Evolutionary conservation across 164 flowering plant species (phyloP), one percentile per base, ranked within the genome.

Genomic region (Sextonia rubra): DNA sequence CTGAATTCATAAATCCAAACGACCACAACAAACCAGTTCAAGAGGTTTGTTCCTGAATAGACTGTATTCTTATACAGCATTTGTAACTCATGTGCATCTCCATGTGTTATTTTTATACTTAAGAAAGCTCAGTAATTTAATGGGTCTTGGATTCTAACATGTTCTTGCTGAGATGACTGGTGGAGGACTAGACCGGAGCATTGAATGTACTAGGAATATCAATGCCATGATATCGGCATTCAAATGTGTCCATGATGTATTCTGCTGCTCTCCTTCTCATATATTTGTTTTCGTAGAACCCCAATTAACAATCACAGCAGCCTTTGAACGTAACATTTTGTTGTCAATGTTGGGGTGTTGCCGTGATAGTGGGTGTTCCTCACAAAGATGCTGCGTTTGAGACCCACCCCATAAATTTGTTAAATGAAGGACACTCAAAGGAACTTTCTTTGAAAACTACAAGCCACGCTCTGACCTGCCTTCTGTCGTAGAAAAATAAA

Each of bases 221-320:
- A 60, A 80, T 1, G 89, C 90, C 44, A 90, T 90, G 89, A 86
- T 90, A 44, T 86, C 90, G 12, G 91, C 94, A 20, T 90, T 90
- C 48, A 90, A 90, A 85, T 88, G 89, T 66, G 90, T 85, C 66
- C 91, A 86, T 68, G 90, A 90, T 82, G 94, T 90, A 83, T 58
- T 58, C 66, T 24, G 24, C 49, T 71, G 14, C 2, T 71, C 23
- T 32, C 58, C 1, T 37, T 44, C 12, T 24, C 12, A 62, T 20
- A 12, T 15, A 52, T 52, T 14, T 12, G 14, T 15, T 52, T 52
- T 52, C n/a, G 14, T 20, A 17, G n/a, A 15, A 52, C n/a, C 58
- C 58, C 58, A 20, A 52, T 52, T 18, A 15, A 52, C 58, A 15
- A 3, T 52, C 17, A 20, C 20, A 52, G 3, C 12, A 17, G 58